A percentile compares a stretch with the other conserved stretches of the same genome.
These are phyloP conservation scores for Phytophthora agathidicida DNA, from an alignment of 352 stramenopile species.

Conservation along the genomic window DNA sequence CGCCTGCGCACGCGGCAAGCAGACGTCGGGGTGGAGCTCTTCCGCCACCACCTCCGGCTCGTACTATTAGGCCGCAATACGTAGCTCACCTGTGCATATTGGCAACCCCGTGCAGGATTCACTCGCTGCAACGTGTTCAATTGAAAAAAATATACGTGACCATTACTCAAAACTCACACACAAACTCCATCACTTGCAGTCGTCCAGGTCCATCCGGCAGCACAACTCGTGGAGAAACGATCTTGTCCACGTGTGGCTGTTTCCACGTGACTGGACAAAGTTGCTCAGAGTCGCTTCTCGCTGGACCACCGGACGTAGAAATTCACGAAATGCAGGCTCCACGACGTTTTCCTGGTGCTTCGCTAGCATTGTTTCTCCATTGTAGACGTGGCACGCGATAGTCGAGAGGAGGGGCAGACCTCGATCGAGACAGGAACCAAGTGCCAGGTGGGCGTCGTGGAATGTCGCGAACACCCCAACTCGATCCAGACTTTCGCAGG, in stretches of 20 bases:
- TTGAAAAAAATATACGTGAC: not conserved
- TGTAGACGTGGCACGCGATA: slow-evolving; percentile 34
- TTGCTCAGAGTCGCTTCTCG: slow-evolving; percentile 32
- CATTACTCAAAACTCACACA: not conserved
- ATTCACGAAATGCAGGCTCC: slow-evolving; percentile 11
- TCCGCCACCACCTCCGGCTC: slow-evolving; percentile 3
- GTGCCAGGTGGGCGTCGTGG: slow-evolving; percentile 4
- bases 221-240: slow-evolving; percentile 51
- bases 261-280: slow-evolving; percentile 38
- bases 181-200: slow-evolving; percentile 10
- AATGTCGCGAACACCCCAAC: not conserved
- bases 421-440: slow-evolving; percentile 6
- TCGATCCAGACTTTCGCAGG: slow-evolving; percentile 19
- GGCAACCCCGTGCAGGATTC: no score
- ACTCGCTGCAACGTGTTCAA: not conserved
- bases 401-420: slow-evolving; percentile 6
- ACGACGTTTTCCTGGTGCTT: slow-evolving; percentile 18
- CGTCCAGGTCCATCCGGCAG: slow-evolving; percentile 45
- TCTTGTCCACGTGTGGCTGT: slow-evolving; percentile 39
- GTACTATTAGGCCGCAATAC: no score
- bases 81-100: no score
- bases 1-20: slow-evolving; percentile 46
- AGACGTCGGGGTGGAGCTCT: slow-evolving; percentile 16
- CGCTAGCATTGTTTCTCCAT: slow-evolving; percentile 41
- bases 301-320: slow-evolving; percentile 19